A percentile compares a stretch with the other conserved stretches of the same genome.
Conservation (phyloP, 306 rosid genomes). For the Chamaecrista fasciculata region DNA sequence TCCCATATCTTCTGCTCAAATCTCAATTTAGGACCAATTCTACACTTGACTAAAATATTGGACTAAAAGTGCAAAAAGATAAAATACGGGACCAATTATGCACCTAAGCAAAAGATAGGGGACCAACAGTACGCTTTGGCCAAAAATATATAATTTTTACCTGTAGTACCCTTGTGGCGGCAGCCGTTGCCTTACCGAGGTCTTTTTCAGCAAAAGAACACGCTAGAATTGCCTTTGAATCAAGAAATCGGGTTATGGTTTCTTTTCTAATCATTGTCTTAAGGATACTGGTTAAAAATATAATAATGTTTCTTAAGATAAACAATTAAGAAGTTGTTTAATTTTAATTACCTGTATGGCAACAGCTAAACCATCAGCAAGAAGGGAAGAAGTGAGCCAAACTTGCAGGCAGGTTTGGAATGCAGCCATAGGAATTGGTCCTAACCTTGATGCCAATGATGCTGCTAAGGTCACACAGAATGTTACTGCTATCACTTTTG, state of each 20-base stretch:
- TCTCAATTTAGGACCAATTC: no score
- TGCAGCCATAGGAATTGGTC: conserved; percentile 89
- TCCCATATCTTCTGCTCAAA: no score
- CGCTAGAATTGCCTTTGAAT: conserved; percentile 74
- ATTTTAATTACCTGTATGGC: conserved; percentile 73
- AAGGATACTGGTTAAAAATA: no score
- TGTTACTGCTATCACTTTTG: conserved; percentile 90
- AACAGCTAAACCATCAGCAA: conserved; percentile 90
- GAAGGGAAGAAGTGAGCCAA: conserved; percentile 91
- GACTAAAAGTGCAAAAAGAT: no score
- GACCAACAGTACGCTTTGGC: no score
- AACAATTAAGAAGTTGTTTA: no score
- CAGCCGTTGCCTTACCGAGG: conserved; percentile 51
- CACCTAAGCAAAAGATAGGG: no score
- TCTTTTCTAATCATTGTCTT: no score
- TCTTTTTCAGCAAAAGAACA: conserved; percentile 86
- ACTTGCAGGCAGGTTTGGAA: conserved; percentile 91
- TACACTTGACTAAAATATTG: no score
- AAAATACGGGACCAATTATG: no score
- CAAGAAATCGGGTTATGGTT: no score
- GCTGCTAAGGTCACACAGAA: conserved; percentile 93
- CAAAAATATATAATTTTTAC: neutral
- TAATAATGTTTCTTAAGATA: no score
- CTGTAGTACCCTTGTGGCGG: conserved; percentile 50
- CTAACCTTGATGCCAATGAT: conserved; percentile 80